Conservation (phyloP, 1,284 basidiomycete genomes). For the Farysia itapuensis region DNA sequence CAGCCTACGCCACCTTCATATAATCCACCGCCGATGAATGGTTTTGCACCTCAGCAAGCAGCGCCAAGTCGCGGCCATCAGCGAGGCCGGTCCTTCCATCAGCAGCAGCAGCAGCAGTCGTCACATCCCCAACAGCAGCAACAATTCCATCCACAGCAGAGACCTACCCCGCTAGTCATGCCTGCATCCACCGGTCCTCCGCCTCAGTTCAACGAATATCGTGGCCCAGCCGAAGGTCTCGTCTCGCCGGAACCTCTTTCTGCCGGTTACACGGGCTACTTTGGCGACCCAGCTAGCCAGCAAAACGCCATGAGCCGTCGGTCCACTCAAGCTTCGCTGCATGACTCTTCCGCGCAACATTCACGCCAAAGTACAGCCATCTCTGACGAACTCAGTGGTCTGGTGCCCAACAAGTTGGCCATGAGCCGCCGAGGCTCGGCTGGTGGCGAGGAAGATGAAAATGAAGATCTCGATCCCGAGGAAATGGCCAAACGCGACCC, state of each 20-base stretch:
- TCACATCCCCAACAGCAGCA: background rate
- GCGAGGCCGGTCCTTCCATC: no score
- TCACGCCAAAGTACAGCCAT: conserved; percentile 19
- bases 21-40: conserved; percentile 6
- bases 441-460: conserved; percentile 30
- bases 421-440: conserved; percentile 44
- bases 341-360: background rate
- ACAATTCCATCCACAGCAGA: conserved; percentile 27
- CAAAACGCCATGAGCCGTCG: background rate
- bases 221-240: conserved; percentile 1
- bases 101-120: conserved; percentile 9
- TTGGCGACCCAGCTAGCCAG: conserved; percentile 3
- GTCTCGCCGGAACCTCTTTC: background rate
- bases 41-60: conserved; percentile 8
- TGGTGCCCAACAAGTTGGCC: conserved; percentile 13
- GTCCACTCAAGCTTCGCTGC: background rate
- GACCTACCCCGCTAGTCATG: conserved; percentile 10
- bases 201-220: conserved; percentile 20
- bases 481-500: conserved; percentile 71
- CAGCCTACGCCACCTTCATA: conserved; percentile 6
- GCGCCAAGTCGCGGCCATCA: conserved; percentile 14
- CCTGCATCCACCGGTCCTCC: conserved; percentile 17
- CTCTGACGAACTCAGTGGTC: conserved; percentile 10
- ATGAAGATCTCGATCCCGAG: conserved; percentile 46
- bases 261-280: background rate